Conservation (phyloP, 2,329 filamentous ascomycete species). For the Botrytis sinoallii region DNA sequence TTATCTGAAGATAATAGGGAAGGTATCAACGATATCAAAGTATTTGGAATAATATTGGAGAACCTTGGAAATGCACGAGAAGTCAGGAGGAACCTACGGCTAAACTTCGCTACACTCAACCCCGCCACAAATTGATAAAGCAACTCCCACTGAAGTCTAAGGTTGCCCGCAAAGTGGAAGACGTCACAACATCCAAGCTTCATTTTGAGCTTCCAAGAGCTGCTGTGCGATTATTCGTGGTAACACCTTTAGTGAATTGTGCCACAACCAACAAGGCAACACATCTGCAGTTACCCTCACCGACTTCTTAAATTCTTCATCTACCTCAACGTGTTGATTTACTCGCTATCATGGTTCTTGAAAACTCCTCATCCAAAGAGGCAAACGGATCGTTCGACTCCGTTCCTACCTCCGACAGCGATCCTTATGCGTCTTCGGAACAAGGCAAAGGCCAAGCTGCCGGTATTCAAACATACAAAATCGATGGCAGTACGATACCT, state of each 20-base stretch:
- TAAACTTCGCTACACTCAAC: neutral
- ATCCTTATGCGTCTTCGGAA: constrained; percentile 29
- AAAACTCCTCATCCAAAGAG: constrained; percentile 25
- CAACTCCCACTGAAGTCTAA: neutral
- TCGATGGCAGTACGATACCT: constrained; percentile 26
- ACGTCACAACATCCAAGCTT: constrained; percentile 7
- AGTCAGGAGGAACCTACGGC: neutral
- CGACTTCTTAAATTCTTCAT: neutral
- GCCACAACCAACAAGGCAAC: neutral
- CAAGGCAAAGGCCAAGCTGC: neutral
- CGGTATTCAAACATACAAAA: neutral
- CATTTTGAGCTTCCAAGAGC: constrained; percentile 1
- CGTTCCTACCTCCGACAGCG: constrained; percentile 31
- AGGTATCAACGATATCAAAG: neutral
- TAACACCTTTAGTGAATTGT: neutral
- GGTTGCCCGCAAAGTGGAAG: constrained; percentile 5
- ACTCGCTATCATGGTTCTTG: constrained; percentile 30
- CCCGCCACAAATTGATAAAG: constrained; percentile 4
- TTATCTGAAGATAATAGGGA: too few species aligned
- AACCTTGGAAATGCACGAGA: neutral
- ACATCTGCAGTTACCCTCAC: constrained; percentile 21
- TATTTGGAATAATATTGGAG: neutral
- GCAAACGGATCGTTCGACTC: constrained; percentile 26
- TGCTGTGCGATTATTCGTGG: constrained; percentile 3
- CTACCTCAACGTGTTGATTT: neutral